Evolutionary conservation across 129 eudicot species (phyloP).

Genomic region (Pulicaria dysenterica): DNA sequence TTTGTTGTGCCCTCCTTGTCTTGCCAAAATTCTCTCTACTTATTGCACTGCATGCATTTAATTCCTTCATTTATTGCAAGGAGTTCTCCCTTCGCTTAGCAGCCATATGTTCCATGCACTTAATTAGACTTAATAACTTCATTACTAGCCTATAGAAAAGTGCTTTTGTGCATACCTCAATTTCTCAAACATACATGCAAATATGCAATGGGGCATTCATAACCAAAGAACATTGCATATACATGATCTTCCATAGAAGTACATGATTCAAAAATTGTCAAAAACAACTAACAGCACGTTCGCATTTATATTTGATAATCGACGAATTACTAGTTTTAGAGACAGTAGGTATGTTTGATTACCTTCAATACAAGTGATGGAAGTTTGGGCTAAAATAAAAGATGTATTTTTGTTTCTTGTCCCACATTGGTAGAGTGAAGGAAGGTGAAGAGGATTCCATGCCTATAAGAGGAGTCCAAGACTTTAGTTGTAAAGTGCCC

Average conservation of each 20-base stretch:
- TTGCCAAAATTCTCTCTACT: slow-evolving; percentile 36
- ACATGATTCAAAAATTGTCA: neutral
- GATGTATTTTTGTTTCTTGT: no score
- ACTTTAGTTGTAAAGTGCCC: no score
- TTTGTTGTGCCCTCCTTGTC: slow-evolving; percentile 30
- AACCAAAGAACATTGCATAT: neutral
- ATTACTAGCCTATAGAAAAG: no score
- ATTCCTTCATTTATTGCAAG: slow-evolving; percentile 6
- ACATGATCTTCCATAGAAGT: neutral
- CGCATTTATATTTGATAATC: neutral
- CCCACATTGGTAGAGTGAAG: no score
- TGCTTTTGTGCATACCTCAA: no score
- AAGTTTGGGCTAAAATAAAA: no score
- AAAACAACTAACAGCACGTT: neutral
- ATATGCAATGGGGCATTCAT: neutral
- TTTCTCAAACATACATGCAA: neutral
- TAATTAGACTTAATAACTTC: neutral
- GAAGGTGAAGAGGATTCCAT: no score
- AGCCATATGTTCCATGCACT: neutral
- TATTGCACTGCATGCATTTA: slow-evolving; percentile 29
- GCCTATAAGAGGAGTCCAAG: no score
- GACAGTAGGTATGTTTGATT: neutral
- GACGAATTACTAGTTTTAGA: neutral
- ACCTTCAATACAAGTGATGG: no score
- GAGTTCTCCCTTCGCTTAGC: neutral